Base-by-base conservation (phyloP, 352 stramenopile species). In the Hyaloperonospora brassicae region DNA sequence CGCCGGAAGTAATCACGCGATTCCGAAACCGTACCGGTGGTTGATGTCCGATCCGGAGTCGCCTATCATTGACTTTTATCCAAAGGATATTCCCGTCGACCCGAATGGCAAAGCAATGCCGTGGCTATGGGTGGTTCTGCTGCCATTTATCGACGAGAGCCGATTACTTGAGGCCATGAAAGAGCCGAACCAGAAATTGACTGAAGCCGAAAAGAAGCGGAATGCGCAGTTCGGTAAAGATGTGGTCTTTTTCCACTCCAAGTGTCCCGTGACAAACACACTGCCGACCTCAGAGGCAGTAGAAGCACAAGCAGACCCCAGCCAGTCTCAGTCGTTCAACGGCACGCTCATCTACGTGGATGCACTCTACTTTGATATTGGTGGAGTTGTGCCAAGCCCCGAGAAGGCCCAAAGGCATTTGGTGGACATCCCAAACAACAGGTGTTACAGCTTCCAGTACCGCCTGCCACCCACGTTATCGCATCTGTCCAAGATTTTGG, bases 141-240 rank as follows among this genome's bases (percentile, higher is more conserved):
- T 99, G 10, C 96, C 97, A 21, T 99, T 99, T 59, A 98, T 99
- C 59, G 95, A 99, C 51, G 95, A 99, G 76, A 69, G 85, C 43
- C 75, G 95, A 11, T 72, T 99, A 27, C 59, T 98, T 8, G 65
- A 83, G 24, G 91, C 91, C 24, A 87, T 98, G 80, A 72, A 73
- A 10, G 56, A 78, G 14, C 68, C 70, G 10, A 91, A 88, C 43
- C 46, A 70, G 11, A 70, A 91, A 52, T 57, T 87, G 34, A 88
- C 76, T 3, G 68, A 84, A 38, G 70, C 80, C 1, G 84, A 95
- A 64, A 72, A 79, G 61, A 89, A 95, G 52, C 79, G 80, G n/a
- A 90, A 94, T 51, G 68, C 86, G 49, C 78, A 80, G 9, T 89
- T 78, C 50, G 83, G 83, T 10, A 87, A 86, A 42, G 83, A 93